Percentiles rank a stretch among this genome's conserved stretches.
These are phyloP conservation scores for Priceomyces castillae DNA, from an alignment of 805 yeast genomes.

Conservation along the genomic window DNA sequence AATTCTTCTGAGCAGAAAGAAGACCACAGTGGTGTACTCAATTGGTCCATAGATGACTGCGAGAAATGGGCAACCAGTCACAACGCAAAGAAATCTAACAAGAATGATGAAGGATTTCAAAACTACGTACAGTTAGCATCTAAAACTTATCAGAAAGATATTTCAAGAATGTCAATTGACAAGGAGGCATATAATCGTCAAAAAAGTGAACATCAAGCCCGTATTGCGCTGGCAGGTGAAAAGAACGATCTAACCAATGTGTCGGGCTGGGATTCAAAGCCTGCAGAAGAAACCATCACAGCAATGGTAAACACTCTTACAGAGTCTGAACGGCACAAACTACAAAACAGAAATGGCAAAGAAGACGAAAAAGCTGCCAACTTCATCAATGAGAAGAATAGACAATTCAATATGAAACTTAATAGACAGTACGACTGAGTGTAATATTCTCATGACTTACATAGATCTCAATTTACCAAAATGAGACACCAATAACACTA, in stretches of 20 bases:
- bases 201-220: slow-evolving; percentile 27
- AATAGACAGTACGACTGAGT: slow-evolving; percentile 47
- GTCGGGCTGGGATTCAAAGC: slow-evolving; percentile 28
- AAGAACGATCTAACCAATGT: slow-evolving; percentile 12
- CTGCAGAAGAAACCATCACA: slow-evolving; percentile 25
- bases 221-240: slow-evolving; percentile 16
- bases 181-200: slow-evolving; percentile 42
- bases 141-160: slow-evolving; percentile 54
- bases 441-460: background rate
- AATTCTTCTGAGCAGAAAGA: slow-evolving; percentile 4
- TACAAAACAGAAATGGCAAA: slow-evolving; percentile 32
- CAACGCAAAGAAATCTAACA: slow-evolving; percentile 23
- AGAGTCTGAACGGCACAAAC: slow-evolving; percentile 18
- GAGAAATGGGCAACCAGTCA: slow-evolving; percentile 57
- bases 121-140: slow-evolving; percentile 59
- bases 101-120: slow-evolving; percentile 38
- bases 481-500: too few species aligned
- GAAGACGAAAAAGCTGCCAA: slow-evolving; percentile 37
- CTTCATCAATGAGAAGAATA: slow-evolving; percentile 68
- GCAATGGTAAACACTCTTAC: slow-evolving; percentile 2
- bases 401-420: slow-evolving; percentile 69
- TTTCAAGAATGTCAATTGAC: slow-evolving; percentile 34
- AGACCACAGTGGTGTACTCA: slow-evolving; percentile 29
- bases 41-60: slow-evolving; percentile 61
- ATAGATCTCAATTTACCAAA: too few species aligned